Percentiles rank a stretch among this genome's conserved stretches.
Evolutionary conservation across 1,139 yeast species (phyloP).

Genomic region (Arxiozyma telluris): DNA sequence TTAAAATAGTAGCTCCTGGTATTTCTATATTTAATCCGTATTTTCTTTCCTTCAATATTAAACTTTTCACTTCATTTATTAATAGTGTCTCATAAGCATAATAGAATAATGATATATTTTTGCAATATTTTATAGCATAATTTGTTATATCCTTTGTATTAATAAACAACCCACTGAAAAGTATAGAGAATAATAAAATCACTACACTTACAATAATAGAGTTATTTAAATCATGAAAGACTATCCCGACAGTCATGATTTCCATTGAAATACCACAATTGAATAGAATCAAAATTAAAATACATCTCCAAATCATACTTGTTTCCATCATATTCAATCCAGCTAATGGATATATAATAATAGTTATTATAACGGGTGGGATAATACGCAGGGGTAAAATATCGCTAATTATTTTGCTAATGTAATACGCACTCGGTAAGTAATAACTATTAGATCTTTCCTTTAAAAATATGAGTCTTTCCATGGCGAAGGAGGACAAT

Average conservation of each 20-base stretch:
- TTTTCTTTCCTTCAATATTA: constrained; percentile 77
- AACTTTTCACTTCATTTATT: constrained; percentile 86
- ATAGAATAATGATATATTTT: constrained; percentile 83
- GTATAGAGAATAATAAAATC: constrained; percentile 68
- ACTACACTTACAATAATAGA: constrained; percentile 85
- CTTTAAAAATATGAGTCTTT: constrained; percentile 82
- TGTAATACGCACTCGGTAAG: constrained; percentile 73
- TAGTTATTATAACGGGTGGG: constrained; percentile 78
- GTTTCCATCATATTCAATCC: constrained; percentile 74
- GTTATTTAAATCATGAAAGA: constrained; percentile 84
- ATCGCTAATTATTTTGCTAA: constrained; percentile 81
- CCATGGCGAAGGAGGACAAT: constrained; percentile 76
- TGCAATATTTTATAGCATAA: constrained; percentile 56
- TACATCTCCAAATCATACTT: constrained; percentile 60
- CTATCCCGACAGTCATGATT: constrained; percentile 76
- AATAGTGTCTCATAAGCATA: constrained; percentile 90
- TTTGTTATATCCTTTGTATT: constrained; percentile 51
- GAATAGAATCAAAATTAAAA: constrained; percentile 65
- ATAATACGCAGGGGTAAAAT: constrained; percentile 79
- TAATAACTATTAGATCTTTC: constrained; percentile 94
- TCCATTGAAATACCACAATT: constrained; percentile 81
- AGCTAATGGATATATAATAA: constrained; percentile 84
- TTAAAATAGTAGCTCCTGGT: constrained; percentile 95
- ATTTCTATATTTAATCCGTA: constrained; percentile 90
- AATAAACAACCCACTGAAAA: constrained; percentile 88